Conservation (phyloP, 441 rosid genomes). For the Eruca vesicaria region DNA sequence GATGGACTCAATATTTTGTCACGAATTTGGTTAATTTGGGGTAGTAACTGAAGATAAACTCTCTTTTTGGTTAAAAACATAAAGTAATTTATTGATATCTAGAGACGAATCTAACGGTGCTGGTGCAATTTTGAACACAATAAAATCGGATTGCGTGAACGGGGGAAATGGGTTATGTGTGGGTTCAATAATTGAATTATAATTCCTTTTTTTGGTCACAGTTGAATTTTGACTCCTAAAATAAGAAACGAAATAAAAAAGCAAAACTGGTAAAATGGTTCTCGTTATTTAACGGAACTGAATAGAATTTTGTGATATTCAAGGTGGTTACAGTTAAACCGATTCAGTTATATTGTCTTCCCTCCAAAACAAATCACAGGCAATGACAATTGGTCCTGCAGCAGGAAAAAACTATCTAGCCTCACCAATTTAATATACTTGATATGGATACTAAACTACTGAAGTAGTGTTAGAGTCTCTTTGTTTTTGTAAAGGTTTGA, state of each 20-base stretch:
- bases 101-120: constrained; percentile 28
- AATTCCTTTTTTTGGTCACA: background rate
- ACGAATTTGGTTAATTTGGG: background rate
- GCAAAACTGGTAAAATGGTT: background rate
- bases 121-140: constrained; percentile 7
- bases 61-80: constrained; percentile 7
- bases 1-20: background rate
- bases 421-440: background rate
- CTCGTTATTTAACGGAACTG: background rate
- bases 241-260: background rate
- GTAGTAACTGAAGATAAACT: background rate
- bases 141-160: constrained; percentile 13
- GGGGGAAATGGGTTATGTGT: background rate
- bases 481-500: background rate
- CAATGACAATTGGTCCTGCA: background rate
- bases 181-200: background rate
- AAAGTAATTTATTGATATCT: background rate
- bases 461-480: background rate
- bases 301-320: background rate
- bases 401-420: background rate
- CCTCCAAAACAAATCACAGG: background rate
- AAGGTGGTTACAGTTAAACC: background rate
- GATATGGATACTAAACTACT: background rate
- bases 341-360: background rate
- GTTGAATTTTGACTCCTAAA: background rate